Conservation (phyloP, 2,329 filamentous ascomycete genomes). For the Leptographium galeiforme region DNA sequence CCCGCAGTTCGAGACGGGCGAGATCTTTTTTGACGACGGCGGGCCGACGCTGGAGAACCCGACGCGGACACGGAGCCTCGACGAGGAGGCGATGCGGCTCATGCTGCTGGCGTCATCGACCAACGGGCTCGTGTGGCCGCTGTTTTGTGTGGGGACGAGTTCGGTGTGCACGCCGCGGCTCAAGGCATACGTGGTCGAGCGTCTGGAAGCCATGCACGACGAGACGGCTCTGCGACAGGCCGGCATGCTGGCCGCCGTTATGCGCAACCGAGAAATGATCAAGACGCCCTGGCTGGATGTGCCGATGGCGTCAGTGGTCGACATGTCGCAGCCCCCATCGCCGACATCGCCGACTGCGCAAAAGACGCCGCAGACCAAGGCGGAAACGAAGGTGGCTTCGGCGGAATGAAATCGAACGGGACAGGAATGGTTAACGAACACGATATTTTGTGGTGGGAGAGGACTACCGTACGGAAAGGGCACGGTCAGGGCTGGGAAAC, state of each 20-base stretch:
- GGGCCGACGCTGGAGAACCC: constrained; percentile 28
- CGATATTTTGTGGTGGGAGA: too few relatives aligned
- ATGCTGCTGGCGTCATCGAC: constrained; percentile 35
- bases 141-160: constrained; percentile 35
- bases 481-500: too few relatives aligned
- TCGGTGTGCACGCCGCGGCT: constrained; percentile 27
- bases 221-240: constrained; percentile 34
- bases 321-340: background rate
- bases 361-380: too few relatives aligned
- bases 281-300: constrained; percentile 9
- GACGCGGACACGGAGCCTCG: constrained; percentile 20
- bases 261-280: constrained; percentile 22
- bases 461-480: too few relatives aligned
- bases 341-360: background rate
- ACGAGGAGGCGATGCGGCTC: constrained; percentile 28
- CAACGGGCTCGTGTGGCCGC: constrained; percentile 35
- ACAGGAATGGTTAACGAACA: background rate
- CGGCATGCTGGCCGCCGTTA: constrained; percentile 25
- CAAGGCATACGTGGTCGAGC: constrained; percentile 29
- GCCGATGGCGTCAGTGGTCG: background rate
- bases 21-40: constrained; percentile 10
- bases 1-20: background rate
- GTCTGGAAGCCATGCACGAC: constrained; percentile 29
- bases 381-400: background rate
- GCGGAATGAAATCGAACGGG: background rate